A percentile compares a stretch with the other conserved stretches of the same genome.
Conservation (phyloP, 805 yeast genomes). For the Yarrowia phangngaensis region DNA sequence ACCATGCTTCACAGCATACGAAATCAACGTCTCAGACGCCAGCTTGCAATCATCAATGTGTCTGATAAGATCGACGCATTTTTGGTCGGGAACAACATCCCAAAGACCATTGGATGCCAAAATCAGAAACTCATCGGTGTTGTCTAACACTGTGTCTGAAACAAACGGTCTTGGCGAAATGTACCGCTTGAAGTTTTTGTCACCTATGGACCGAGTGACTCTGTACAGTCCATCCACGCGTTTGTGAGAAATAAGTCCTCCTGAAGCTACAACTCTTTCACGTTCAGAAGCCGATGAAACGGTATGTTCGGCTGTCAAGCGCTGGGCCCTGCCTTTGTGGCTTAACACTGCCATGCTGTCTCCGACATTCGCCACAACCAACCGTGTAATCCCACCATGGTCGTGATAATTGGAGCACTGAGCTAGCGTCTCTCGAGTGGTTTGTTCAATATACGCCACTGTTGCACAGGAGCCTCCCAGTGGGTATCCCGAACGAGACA, state of each 20-base stretch:
- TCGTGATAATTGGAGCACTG: constrained; percentile 8
- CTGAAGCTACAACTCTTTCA: constrained; percentile 22
- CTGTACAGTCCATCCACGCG: constrained; percentile 77
- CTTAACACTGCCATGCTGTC: constrained; percentile 4
- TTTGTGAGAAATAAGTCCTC: constrained; percentile 22
- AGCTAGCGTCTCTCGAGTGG: constrained; percentile 2
- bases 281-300: constrained; percentile 10
- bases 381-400: not conserved
- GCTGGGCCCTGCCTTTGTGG: constrained; percentile 20
- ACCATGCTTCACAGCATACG: constrained; percentile 14
- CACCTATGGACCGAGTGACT: constrained; percentile 80
- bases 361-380: constrained; percentile 22
- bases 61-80: constrained; percentile 59
- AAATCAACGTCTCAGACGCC: constrained; percentile 27
- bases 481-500: constrained; percentile 3
- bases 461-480: constrained; percentile 23
- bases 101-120: constrained; percentile 87
- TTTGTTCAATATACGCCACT: constrained; percentile 14
- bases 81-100: constrained; percentile 75
- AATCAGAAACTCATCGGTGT: constrained; percentile 63
- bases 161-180: constrained; percentile 73
- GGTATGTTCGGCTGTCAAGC: constrained; percentile 20
- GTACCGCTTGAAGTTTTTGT: constrained; percentile 66
- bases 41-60: constrained; percentile 31
- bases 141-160: constrained; percentile 53